phyloP scores from a whole-genome alignment of 768 basidiomycete genomes.

The Mycena capillaripes region DNA sequence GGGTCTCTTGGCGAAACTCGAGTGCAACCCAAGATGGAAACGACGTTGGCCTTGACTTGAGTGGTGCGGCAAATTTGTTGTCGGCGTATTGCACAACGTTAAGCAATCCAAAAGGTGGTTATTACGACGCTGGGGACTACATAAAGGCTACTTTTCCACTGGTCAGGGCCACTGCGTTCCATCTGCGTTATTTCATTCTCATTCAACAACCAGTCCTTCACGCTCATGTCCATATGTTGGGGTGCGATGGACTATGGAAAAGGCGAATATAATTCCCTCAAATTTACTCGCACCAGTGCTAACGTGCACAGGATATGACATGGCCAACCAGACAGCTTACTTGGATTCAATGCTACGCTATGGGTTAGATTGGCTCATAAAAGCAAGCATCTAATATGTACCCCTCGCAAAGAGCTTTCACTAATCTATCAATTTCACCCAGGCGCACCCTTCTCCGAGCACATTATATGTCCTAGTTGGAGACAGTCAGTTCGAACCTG shows the following conservation, averaged over 20 bases:
- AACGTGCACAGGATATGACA: slow-evolving; percentile 74
- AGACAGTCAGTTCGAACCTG: slow-evolving; percentile 57
- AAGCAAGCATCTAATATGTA: slow-evolving; percentile 59
- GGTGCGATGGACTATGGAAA: slow-evolving; percentile 87
- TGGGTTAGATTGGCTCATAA: slow-evolving; percentile 94
- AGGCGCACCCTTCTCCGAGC: slow-evolving; percentile 85
- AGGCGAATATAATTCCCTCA: slow-evolving; percentile 56
- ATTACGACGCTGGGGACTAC: slow-evolving; percentile 64
- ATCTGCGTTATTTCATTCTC: slow-evolving; percentile 5
- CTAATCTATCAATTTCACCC: slow-evolving; percentile 17
- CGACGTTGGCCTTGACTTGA: slow-evolving; percentile 81
- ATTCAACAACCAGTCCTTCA: slow-evolving; percentile 68
- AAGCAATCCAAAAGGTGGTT: slow-evolving; percentile 64
- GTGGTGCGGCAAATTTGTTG: slow-evolving; percentile 54
- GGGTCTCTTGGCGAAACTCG: slow-evolving; percentile 91
- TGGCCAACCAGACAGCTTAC: slow-evolving; percentile 89
- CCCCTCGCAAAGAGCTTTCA: not conserved
- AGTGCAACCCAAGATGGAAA: slow-evolving; percentile 83
- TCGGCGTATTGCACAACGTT: slow-evolving; percentile 1
- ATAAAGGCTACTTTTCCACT: slow-evolving; percentile 91
- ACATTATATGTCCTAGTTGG: slow-evolving; percentile 87
- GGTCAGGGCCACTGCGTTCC: slow-evolving; percentile 55
- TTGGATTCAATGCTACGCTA: slow-evolving; percentile 93
- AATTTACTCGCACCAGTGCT: slow-evolving; percentile 1
- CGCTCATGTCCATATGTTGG: slow-evolving; percentile 91